Base-by-base conservation (phyloP, 257 asterid genomes). In the Asclepias syriaca region DNA sequence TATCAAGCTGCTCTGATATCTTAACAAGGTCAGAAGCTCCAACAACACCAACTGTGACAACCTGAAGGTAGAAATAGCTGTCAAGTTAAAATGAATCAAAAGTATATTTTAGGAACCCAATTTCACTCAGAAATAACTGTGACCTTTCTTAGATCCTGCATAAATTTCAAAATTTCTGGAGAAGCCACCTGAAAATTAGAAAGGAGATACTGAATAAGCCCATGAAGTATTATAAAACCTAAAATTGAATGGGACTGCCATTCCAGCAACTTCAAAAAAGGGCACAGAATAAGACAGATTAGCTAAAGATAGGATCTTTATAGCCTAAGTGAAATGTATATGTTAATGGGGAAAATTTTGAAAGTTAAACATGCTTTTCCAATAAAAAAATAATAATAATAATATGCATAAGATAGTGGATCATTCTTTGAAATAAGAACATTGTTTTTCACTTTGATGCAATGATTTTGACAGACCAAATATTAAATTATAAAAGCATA, bases 21-120 rank as follows among this genome's bases (percentile, higher is more conserved):
- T 92, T 95, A 54, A 88, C 89, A 64, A 95, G 89, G 80, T 95
- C 99, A 65, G 99, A 95, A 81, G 98, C 99, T 74, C 99, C 99
- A 81, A 95, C 99, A 55, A 95, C 90, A 65, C 99, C 99, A 71
- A 92, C 87, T 7, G 87, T 84, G 65, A 87, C 92, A 76, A 88
- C 93, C 99, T 94, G 83, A 66, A 68, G 50, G 65, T 37, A 49
- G 63, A 39, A 69, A 68, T 60, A 18, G n/a, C 19, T 21, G 69
- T 65, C 53, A 68, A 72, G 22, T 49, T 24, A 64, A 21, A 37
- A 21, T 24, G 65, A 69, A 27, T 21, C 46, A 56, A 65, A 22
- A 49, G 48, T 45, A 72, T 48, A 49, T 48, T 61, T 65, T 60
- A 3, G 40, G 49, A n/a, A 32, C 39, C 53, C 29, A 2, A 19